Base-by-base conservation (phyloP, 306 rosid genomes). In the Boehmeria nivea region DNA sequence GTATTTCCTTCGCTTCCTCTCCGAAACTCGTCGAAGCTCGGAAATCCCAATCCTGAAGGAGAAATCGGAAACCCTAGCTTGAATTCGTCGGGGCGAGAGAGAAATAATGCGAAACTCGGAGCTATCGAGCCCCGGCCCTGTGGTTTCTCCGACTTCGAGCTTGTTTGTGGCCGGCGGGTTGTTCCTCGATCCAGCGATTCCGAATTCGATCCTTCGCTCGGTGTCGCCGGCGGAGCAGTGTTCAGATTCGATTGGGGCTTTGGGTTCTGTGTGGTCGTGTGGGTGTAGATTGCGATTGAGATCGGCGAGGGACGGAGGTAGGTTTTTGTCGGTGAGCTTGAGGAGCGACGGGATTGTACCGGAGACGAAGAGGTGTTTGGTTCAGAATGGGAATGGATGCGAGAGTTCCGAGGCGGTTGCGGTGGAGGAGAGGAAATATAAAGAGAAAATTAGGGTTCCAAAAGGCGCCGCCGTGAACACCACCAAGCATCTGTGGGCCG, bases 401-500 rank as follows among this genome's bases (percentile, higher is more conserved):
- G 81, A 77, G 46, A 66, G 44, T 21, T 49, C 86, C 37, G 77
- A 69, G 36, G 75, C 59, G 37, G 83, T 71, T 5, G 64, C 44
- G 46, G 70, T 69, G 45, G 74, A 19, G 72, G 70, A 52, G 37
- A 69, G 24, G 54, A 64, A 54, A 56, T 72, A 38, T 47, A 38
- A 49, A 18, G 67, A 46, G 66, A 82, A 71, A 65, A 66, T 69
- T 64, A 54, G 63, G 70, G 56, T 67, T 14, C 81, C 77, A 40
- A 64, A 72, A 54, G 75, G 83, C 15, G 24, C 56, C 57, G 95
- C 94, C 54, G 65, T 91, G 78, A 91, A 87, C 76, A 75, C 93
- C 57, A 82, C 96, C 45, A 91, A 81, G 51, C 95, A 91, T 74
- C 81, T 91, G 10, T 91, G 96, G 99, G 69, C 99, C 44, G 99